Evolutionary conservation across 306 rosid genomes (phyloP), one percentile per base, ranked within the genome.

Genomic region (Citrullus mucosospermus): DNA sequence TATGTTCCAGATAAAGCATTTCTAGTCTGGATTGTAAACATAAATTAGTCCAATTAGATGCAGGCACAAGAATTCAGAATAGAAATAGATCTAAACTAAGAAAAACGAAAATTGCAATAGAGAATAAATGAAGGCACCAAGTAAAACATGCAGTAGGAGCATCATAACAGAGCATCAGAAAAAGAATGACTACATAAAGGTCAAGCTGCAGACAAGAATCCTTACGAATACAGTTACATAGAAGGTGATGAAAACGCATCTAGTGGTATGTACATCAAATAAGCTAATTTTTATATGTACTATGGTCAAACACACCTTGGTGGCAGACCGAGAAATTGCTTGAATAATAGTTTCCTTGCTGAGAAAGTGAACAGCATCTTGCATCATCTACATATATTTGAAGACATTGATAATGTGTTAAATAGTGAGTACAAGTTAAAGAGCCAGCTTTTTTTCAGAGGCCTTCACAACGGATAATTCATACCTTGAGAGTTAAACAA

Each of bases 1-100:
- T 92, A 96, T 44, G 99, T 96, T 88, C 99, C 99, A 76, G 98
- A 96, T 82, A 92, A 86, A 60, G 99, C 98, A 91, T 96, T 96
- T 88, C 99, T 89, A 54, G 98, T 92, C 99, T 96, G 89, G 82
- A 85, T 62, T 60, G 66, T 20, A 80, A 82, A 83, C 65, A 86
- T 77, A 50, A 55, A 72, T n/a, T 54, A 41, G 75, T 78, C 32
- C 25, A n/a, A 11, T 62, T 73, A 56, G 62, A 73, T 54, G 34
- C 58, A 72, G 32, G 48, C 3, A 67, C 48, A 71, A 51, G 30
- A 76, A 14, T 76, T 14, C 54, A 22, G 15, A 30, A 55, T 32
- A 62, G 20, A 69, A 9, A 70, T 46, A 38, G 32, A 67, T 13
- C 20, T 53, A 15, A 61, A 63, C 48, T 22, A n/a, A 61, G 44